Evolutionary conservation across 1,284 basidiomycete species (phyloP), one percentile per base, ranked within the genome.

Genomic region (Fomitopsis palustris): DNA sequence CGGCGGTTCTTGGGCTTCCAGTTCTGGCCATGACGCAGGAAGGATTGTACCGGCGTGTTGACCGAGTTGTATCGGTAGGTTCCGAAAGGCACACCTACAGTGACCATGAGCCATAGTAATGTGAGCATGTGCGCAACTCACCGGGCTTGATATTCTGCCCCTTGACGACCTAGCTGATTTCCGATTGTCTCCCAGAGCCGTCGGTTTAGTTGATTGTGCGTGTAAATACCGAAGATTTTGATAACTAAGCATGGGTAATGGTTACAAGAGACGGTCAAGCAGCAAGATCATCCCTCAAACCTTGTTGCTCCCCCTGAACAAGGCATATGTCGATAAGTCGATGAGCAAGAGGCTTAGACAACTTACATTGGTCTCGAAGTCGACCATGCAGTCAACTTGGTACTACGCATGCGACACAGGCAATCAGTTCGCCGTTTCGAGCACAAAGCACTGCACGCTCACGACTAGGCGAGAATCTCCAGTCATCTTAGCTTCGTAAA

Each of bases 401-500:
- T 88, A 88, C 86, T 88, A 56, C 16, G 27, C 3, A 25, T 16
- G 2, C n/a, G 6, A 41, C 8, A 19, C 19, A 1, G 17, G 21
- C 33, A 31, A 6, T 25, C 47, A 45, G 45, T 64, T 3, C n/a
- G 7, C 12, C 42, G 27, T 27, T 42, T 31, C 17, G 38, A 37
- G 31, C 17, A 45, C 33, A 27, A 23, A 21, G 9, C 19, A 6
- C 17, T 17, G 1, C 41, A 16, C 8, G 71, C 82, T 19, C 66
- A 88, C 86, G n/a, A 89, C 78, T 3, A 89, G 72, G 5, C 87
- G 77, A 23, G 78, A 71, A 65, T 88, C 85, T 0, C 31, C 78
- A 63, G 83, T 85, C 81, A 88, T 83, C 67, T 87, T 88, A 0
- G 87, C 87, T 23, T 45, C 43, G 56, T 79, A 88, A 5, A 89